phyloP scores from a whole-genome alignment of 805 yeast species.

The Soucietia sequanensis region DNA sequence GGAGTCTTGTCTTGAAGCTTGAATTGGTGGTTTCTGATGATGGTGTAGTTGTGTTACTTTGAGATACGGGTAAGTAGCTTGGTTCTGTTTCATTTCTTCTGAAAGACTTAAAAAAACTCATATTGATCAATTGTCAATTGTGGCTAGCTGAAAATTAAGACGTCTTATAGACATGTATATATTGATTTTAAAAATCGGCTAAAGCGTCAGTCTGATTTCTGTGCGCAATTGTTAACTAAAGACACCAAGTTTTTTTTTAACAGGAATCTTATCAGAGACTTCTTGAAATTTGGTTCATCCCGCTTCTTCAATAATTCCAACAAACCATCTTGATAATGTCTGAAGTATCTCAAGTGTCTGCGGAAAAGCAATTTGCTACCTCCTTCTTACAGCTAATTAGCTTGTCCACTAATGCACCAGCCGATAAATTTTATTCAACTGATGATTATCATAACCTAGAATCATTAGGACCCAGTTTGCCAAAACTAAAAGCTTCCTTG shows the following conservation, averaged over 20 bases:
- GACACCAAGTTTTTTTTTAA: too few species aligned
- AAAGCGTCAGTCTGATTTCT: too few species aligned
- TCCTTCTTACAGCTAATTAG: constrained; percentile 49
- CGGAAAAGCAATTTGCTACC: constrained; percentile 47
- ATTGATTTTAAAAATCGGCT: too few species aligned
- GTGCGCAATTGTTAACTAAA: background rate
- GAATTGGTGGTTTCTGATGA: constrained; percentile 9
- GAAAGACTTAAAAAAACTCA: constrained; percentile 42
- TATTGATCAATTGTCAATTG: constrained; percentile 11
- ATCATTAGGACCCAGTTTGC: constrained; percentile 48
- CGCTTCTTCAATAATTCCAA: too few species aligned
- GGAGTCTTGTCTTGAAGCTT: constrained; percentile 29
- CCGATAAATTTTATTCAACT: constrained; percentile 31
- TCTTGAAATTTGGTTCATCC: too few species aligned
- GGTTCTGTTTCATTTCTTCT: constrained; percentile 5
- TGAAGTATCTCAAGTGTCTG: background rate
- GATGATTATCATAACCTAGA: constrained; percentile 25
- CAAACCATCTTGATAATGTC: too few species aligned
- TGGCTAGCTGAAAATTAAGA: too few species aligned
- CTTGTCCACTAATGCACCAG: constrained; percentile 38
- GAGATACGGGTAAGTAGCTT: constrained; percentile 30
- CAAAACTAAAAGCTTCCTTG: constrained; percentile 38
- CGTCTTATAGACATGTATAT: too few species aligned
- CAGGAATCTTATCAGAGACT: too few species aligned
- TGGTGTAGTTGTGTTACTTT: constrained; percentile 30